Evolutionary conservation across 495 filamentous ascomycete genomes (phyloP).

Genomic region (Hypoxylon lienhwacheense): DNA sequence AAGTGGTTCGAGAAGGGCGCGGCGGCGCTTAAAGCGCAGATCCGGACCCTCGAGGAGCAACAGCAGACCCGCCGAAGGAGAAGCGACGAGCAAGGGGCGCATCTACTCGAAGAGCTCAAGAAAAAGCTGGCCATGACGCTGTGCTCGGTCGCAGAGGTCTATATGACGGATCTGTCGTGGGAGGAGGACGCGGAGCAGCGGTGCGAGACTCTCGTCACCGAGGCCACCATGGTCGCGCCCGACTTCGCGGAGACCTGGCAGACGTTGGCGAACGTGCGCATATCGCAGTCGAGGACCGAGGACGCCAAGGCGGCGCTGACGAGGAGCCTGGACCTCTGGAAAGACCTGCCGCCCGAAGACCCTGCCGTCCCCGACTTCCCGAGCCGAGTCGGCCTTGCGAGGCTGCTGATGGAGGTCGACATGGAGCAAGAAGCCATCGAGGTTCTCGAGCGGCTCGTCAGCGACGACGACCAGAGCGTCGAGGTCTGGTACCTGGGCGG

Average conservation of each 20-base stretch:
- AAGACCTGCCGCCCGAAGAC: slow-evolving; percentile 67
- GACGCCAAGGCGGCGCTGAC: slow-evolving; percentile 79
- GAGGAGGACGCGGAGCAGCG: slow-evolving; percentile 81
- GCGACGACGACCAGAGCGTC: slow-evolving; percentile 88
- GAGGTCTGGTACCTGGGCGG: slow-evolving; percentile 97
- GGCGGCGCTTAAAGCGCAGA: slow-evolving; percentile 63
- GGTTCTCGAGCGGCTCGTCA: slow-evolving; percentile 78
- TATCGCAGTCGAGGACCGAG: slow-evolving; percentile 75
- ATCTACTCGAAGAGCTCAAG: slow-evolving; percentile 65
- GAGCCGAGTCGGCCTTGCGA: slow-evolving; percentile 75
- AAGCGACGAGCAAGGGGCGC: slow-evolving; percentile 49
- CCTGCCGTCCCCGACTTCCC: slow-evolving; percentile 76
- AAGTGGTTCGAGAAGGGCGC: slow-evolving; percentile 86
- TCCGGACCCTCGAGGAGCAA: slow-evolving; percentile 57
- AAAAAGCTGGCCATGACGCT: slow-evolving; percentile 79
- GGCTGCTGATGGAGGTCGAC: slow-evolving; percentile 85
- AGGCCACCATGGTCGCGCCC: slow-evolving; percentile 77
- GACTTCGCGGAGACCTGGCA: slow-evolving; percentile 81
- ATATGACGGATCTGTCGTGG: slow-evolving; percentile 97
- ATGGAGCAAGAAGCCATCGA: slow-evolving; percentile 83
- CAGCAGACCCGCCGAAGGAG: slow-evolving; percentile 16
- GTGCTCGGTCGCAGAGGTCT: slow-evolving; percentile 88
- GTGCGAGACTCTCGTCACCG: slow-evolving; percentile 83
- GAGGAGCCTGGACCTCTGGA: slow-evolving; percentile 78
- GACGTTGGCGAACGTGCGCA: slow-evolving; percentile 88